Percentiles rank a stretch among this genome's conserved stretches.
These are phyloP conservation scores for Pythium apleroticum DNA, from an alignment of 352 stramenopile species.

Conservation along the genomic window DNA sequence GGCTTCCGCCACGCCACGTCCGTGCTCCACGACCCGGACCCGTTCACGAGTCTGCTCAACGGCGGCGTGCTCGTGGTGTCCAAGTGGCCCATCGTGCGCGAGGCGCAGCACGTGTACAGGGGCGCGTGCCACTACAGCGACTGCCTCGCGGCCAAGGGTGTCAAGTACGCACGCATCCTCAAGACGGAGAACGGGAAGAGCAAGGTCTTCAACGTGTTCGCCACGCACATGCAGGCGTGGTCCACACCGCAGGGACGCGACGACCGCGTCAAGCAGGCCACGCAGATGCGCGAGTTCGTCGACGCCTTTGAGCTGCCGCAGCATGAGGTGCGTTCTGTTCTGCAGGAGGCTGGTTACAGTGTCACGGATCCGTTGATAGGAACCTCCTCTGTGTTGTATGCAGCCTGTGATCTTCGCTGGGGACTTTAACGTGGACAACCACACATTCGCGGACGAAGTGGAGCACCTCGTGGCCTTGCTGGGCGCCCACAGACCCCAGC, in stretches of 20 bases:
- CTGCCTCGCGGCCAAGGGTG: slow-evolving; percentile 79
- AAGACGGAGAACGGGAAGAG: slow-evolving; percentile 48
- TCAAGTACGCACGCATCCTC: slow-evolving; percentile 78
- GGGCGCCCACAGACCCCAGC: slow-evolving; percentile 40
- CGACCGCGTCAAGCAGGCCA: slow-evolving; percentile 66
- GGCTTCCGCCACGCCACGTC: slow-evolving; percentile 66
- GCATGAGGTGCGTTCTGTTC: slow-evolving; percentile 52
- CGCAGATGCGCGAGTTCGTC: slow-evolving; percentile 55
- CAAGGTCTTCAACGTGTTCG: slow-evolving; percentile 87
- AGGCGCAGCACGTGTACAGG: slow-evolving; percentile 80
- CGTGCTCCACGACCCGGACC: slow-evolving; percentile 73
- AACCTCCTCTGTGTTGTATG: no score
- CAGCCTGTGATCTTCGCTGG: slow-evolving; percentile 78
- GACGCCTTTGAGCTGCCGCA: slow-evolving; percentile 58
- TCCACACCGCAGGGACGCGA: slow-evolving; percentile 59
- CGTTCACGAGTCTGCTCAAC: slow-evolving; percentile 81
- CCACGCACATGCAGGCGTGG: slow-evolving; percentile 87
- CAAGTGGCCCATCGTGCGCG: slow-evolving; percentile 75
- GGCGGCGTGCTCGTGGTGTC: slow-evolving; percentile 81
- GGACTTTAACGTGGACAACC: slow-evolving; percentile 86
- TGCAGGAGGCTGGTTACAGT: no score
- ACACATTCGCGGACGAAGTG: slow-evolving; percentile 72
- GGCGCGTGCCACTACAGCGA: slow-evolving; percentile 80
- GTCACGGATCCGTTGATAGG: no score
- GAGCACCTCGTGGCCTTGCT: slow-evolving; percentile 59